Conservation (phyloP, 1,284 basidiomycete genomes). For the Fomitopsis pinicola region DNA sequence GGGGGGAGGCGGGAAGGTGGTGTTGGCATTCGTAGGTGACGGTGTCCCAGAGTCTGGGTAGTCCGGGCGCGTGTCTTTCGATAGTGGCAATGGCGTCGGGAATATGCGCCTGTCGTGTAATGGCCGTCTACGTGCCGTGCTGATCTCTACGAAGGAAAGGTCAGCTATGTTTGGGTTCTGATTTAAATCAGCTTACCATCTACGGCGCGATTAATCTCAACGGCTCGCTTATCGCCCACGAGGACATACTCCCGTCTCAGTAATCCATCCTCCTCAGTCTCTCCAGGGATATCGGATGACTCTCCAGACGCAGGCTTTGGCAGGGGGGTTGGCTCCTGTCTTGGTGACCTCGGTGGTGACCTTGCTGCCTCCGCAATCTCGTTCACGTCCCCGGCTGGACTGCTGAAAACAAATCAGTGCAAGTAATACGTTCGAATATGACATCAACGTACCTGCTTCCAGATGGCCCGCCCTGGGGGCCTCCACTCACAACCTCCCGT, state of each 20-base stretch:
- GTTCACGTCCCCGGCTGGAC: neutral
- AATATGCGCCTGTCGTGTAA: slow-evolving; percentile 45
- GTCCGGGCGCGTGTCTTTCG: slow-evolving; percentile 35
- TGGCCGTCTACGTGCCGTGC: slow-evolving; percentile 51
- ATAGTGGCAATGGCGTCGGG: slow-evolving; percentile 38
- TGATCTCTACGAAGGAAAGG: slow-evolving; percentile 51
- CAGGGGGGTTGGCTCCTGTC: slow-evolving; percentile 8
- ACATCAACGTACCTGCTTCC: slow-evolving; percentile 8
- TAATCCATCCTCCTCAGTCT: slow-evolving; percentile 75
- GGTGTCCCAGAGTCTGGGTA: slow-evolving; percentile 27
- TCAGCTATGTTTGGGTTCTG: too few species aligned
- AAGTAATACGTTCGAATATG: neutral
- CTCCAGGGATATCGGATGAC: slow-evolving; percentile 71
- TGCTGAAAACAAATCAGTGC: neutral
- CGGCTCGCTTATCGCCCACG: slow-evolving; percentile 67
- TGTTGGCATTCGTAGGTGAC: slow-evolving; percentile 28
- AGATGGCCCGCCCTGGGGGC: slow-evolving; percentile 3
- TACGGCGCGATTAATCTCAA: slow-evolving; percentile 74
- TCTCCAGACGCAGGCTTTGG: slow-evolving; percentile 49
- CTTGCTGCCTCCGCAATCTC: slow-evolving; percentile 6
- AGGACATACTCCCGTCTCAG: slow-evolving; percentile 75
- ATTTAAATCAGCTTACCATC: slow-evolving; percentile 50
- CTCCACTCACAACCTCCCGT: slow-evolving; percentile 16
- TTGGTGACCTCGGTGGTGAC: slow-evolving; percentile 9
- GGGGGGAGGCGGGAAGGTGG: slow-evolving; percentile 67